phyloP scores from a whole-genome alignment of 345 rosid genomes.

The Turnera subulata region DNA sequence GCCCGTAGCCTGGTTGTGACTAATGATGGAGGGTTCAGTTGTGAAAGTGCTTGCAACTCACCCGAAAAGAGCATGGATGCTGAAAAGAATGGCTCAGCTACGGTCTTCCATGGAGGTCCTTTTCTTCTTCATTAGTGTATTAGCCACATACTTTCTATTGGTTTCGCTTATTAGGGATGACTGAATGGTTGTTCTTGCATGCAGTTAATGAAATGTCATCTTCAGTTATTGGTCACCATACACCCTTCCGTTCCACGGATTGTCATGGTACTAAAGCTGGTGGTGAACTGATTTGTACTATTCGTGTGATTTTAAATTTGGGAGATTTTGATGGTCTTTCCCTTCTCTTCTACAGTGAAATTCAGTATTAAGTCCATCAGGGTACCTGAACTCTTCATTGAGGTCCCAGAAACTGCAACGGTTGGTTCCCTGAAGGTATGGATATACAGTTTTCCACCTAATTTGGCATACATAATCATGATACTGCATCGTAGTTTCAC shows the following conservation, averaged over 20 bases:
- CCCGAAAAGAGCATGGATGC: constrained; percentile 41
- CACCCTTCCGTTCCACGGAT: constrained; percentile 46
- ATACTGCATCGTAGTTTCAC: not conserved
- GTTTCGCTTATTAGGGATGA: constrained; percentile 4
- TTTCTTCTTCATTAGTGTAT: constrained; percentile 11
- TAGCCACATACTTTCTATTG: constrained; percentile 1
- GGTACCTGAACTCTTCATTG: constrained; percentile 83
- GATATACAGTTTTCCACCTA: not conserved
- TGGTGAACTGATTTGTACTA: constrained; percentile 13
- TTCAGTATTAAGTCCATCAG: constrained; percentile 82
- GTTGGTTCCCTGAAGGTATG: constrained; percentile 85
- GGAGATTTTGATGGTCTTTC: constrained; percentile 22
- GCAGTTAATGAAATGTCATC: constrained; percentile 48
- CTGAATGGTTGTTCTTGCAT: constrained; percentile 24
- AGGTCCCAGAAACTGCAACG: constrained; percentile 82
- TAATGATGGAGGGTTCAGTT: constrained; percentile 73
- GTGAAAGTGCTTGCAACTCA: constrained; percentile 83
- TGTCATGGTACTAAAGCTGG: constrained; percentile 55
- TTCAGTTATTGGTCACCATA: constrained; percentile 37
- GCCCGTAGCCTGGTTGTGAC: constrained; percentile 44
- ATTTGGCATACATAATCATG: not conserved
- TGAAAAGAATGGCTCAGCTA: constrained; percentile 29
- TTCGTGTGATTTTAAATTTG: constrained; percentile 10
- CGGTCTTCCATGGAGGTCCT: constrained; percentile 40
- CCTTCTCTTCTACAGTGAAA: constrained; percentile 62